phyloP scores from a whole-genome alignment of 1,139 yeast species.

The Petasospora fabianii region DNA sequence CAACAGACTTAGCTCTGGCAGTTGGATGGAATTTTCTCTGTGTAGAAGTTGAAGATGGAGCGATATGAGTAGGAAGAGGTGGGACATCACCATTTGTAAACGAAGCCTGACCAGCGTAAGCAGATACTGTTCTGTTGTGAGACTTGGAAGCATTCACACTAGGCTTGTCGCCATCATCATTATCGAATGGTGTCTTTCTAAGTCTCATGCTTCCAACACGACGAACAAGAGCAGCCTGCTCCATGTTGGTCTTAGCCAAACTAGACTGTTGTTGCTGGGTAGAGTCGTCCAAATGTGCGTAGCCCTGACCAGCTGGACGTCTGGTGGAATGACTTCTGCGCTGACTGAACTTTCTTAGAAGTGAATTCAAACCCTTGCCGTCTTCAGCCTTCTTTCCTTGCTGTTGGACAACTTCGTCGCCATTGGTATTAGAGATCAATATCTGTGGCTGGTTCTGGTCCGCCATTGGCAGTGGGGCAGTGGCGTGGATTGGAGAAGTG shows the following conservation, averaged over 20 bases:
- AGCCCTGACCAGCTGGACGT: slow-evolving; percentile 18
- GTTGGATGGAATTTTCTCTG: slow-evolving; percentile 63
- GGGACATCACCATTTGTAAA: slow-evolving; percentile 5
- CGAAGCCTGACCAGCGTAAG: slow-evolving; percentile 30
- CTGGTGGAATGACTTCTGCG: slow-evolving; percentile 25
- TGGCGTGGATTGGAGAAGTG: slow-evolving; percentile 42
- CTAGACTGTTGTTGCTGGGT: slow-evolving; percentile 5
- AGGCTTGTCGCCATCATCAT: slow-evolving; percentile 16
- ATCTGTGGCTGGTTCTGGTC: slow-evolving; percentile 25
- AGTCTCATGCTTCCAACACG: slow-evolving; percentile 26
- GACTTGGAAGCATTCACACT: slow-evolving; percentile 26
- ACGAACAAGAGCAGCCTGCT: slow-evolving; percentile 18
- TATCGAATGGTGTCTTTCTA: slow-evolving; percentile 12
- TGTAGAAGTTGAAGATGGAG: slow-evolving; percentile 5
- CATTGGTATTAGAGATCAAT: slow-evolving; percentile 18
- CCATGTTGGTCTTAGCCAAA: slow-evolving; percentile 1
- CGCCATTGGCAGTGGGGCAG: slow-evolving; percentile 25
- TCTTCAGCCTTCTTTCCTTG: slow-evolving; percentile 17
- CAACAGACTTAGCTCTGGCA: slow-evolving; percentile 86
- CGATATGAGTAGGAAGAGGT: slow-evolving; percentile 10
- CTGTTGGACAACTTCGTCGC: slow-evolving; percentile 23
- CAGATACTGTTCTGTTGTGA: slow-evolving; percentile 39
- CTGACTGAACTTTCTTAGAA: slow-evolving; percentile 29
- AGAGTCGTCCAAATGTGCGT: slow-evolving; percentile 6
- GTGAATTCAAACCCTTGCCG: slow-evolving; percentile 29